phyloP scores from a whole-genome alignment of 2,329 filamentous ascomycete species.

The Byssothecium circinans region DNA sequence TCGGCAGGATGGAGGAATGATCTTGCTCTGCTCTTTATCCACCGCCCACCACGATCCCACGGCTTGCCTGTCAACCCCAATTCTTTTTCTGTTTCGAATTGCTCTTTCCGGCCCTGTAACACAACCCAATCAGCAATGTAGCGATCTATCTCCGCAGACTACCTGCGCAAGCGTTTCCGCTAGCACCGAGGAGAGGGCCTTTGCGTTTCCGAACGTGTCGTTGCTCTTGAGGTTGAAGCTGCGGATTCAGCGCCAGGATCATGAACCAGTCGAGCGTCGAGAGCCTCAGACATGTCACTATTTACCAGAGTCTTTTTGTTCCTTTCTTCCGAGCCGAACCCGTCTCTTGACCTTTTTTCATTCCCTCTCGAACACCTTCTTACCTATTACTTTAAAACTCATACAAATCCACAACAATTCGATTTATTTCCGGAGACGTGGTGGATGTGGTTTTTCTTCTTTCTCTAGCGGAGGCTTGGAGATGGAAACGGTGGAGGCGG shows the following conservation, averaged over 20 bases:
- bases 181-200: constrained; percentile 49
- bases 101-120: constrained; percentile 36
- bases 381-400: constrained; percentile 14
- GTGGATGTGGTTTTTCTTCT: not conserved
- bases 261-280: constrained; percentile 36
- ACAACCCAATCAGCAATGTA: constrained; percentile 39
- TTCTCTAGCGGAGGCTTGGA: not conserved
- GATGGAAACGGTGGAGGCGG: not conserved
- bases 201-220: constrained; percentile 19
- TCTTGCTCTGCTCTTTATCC: constrained; percentile 1
- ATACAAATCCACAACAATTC: constrained; percentile 15
- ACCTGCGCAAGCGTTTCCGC: constrained; percentile 21
- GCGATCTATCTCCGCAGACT: constrained; percentile 44
- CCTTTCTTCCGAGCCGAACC: constrained; percentile 1
- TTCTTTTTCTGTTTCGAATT: not conserved
- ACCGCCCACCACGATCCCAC: constrained; percentile 12
- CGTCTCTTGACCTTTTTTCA: constrained; percentile 14
- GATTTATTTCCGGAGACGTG: not conserved
- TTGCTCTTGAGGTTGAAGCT: constrained; percentile 45
- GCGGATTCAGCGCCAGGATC: constrained; percentile 17
- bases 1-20: constrained; percentile 88
- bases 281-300: constrained; percentile 30
- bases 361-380: constrained; percentile 12
- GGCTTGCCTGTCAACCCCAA: not conserved
- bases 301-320: constrained; percentile 18